Conservation (phyloP, 1,139 yeast species). For the Hansenula lynferdii region DNA sequence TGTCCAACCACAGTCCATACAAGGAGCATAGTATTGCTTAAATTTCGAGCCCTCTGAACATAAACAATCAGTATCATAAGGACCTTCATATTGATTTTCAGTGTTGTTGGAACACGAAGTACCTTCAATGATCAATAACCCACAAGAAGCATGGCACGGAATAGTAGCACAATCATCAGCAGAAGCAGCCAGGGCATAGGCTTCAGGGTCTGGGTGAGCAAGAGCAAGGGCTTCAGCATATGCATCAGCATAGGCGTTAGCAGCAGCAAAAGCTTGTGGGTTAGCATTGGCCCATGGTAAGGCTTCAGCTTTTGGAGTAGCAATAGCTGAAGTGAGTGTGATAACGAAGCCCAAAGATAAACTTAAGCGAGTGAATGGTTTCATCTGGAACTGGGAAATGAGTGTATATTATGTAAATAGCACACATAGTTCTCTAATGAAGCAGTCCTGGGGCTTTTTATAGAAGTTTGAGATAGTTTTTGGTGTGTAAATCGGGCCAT, state of each 20-base stretch:
- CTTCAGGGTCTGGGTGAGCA: constrained; percentile 16
- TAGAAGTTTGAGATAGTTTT: too few species aligned
- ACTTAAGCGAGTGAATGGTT: constrained; percentile 3
- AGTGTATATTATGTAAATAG: too few species aligned
- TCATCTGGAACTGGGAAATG: not conserved
- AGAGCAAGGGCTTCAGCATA: constrained; percentile 16
- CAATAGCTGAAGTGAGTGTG: not conserved
- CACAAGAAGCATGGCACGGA: constrained; percentile 17
- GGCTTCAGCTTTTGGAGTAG: constrained; percentile 4
- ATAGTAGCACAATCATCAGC: constrained; percentile 15
- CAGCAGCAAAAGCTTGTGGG: constrained; percentile 13
- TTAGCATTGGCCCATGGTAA: constrained; percentile 13
- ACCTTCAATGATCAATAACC: constrained; percentile 12
- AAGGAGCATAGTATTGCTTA: constrained; percentile 15
- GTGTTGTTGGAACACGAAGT: constrained; percentile 11
- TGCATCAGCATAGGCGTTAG: constrained; percentile 14
- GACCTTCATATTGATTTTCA: constrained; percentile 17
- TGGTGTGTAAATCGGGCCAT: too few species aligned
- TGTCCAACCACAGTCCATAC: constrained; percentile 25
- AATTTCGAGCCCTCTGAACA: constrained; percentile 17
- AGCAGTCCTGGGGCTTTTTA: too few species aligned
- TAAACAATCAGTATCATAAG: constrained; percentile 20
- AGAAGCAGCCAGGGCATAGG: constrained; percentile 12
- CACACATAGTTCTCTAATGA: too few species aligned
- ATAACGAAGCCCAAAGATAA: constrained; percentile 1